phyloP scores from a whole-genome alignment of 2,329 filamentous ascomycete species.

The Aspergillus ruber region DNA sequence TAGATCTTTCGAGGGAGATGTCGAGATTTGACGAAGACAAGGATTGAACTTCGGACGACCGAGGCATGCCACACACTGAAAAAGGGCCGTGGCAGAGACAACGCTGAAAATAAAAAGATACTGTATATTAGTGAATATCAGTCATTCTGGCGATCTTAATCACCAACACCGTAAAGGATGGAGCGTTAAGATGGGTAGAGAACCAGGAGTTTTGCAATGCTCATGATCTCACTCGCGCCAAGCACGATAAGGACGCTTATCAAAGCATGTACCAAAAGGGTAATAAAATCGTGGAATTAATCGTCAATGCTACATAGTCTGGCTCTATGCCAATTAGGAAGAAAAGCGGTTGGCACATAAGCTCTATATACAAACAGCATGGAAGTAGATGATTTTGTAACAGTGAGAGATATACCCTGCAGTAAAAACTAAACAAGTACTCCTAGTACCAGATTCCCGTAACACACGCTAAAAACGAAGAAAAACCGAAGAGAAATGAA shows the following conservation, averaged over 20 bases:
- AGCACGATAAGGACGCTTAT: background rate
- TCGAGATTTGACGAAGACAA: background rate
- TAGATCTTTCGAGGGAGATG: background rate
- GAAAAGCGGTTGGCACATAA: slow-evolving; percentile 12
- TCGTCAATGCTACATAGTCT: slow-evolving; percentile 23
- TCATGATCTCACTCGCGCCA: slow-evolving; percentile 1
- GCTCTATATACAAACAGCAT: slow-evolving; percentile 31
- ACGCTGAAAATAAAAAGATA: background rate
- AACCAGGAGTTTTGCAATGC: background rate
- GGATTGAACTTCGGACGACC: background rate
- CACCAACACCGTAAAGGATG: background rate
- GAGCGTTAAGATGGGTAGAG: background rate
- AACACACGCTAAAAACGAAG: slow-evolving; percentile 16
- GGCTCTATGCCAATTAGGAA: slow-evolving; percentile 8
- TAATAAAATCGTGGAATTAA: slow-evolving; percentile 22
- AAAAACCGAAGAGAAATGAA: slow-evolving; percentile 4
- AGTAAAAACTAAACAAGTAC: slow-evolving; percentile 8
- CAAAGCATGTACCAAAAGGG: background rate
- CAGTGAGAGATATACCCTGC: slow-evolving; percentile 13
- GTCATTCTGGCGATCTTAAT: background rate
- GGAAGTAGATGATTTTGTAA: slow-evolving; percentile 9
- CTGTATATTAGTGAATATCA: background rate
- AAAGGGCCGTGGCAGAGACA: background rate
- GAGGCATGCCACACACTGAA: background rate
- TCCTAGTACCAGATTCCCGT: slow-evolving; percentile 19